Evolutionary conservation across 805 yeast genomes (phyloP), one percentile per base, ranked within the genome.

Genomic region (Candida vaughaniae): DNA sequence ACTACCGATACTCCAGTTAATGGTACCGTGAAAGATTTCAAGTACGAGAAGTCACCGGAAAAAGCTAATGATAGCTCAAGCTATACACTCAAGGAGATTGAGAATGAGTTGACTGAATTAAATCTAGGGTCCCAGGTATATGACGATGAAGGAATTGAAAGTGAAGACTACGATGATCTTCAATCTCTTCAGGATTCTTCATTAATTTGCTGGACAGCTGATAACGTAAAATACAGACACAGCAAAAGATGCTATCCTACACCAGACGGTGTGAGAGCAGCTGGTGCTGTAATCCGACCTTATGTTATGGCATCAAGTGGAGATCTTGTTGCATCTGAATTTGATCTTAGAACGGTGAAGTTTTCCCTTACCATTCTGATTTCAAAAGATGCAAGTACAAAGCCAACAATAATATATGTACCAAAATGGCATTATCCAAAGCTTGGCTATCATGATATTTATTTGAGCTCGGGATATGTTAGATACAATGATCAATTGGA

Each of bases 221-320:
- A 48, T 38, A 60, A 55, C 36, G 49, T 59, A 5, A 42, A 41
- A 22, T 37, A 36, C 22, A 51, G 52, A 28, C 68, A 62, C 42
- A 49, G 46, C 33, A 53, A 52, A 33, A 60, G 56, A 23, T 66
- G 70, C 39, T 65, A 56, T 34, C 68, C 71, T 1, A 53, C 68
- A 4, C 71, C 71, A 1, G 73, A 72, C 35, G 96, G 96, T 1
- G 73, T 83, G 1, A 67, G 97, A 26, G 95, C 93, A 0, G 70
- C 76, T 1, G 76, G 74, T 34, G 88, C 96, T 0, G 75, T 85
- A 1, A 62, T 86, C 18, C 70, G 99, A 31, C 97, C 98, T 2
- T 83, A 72, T 45, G 82, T 89, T 1, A 56, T 80, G 1, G 75
- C 81, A 3, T 69, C 82, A 0, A 69, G 69, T 22, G 98, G 98